phyloP scores from a whole-genome alignment of 352 stramenopile species.

The Lagenidium sp. region DNA sequence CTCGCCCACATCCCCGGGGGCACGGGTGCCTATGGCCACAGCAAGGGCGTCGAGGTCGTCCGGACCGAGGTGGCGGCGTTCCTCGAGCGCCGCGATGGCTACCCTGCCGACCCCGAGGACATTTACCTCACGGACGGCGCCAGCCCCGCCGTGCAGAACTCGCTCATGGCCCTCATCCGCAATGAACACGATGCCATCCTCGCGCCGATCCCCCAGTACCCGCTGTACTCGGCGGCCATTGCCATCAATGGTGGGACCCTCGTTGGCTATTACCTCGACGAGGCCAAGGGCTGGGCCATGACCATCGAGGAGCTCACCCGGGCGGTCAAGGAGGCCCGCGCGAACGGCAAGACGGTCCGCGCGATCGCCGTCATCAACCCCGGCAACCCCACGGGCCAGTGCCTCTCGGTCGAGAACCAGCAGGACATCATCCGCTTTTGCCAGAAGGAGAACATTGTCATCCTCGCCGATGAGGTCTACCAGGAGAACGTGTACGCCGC shows the following conservation, averaged over 20 bases:
- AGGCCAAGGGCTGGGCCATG: constrained; percentile 91
- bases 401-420: constrained; percentile 80
- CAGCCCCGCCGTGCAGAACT: constrained; percentile 90
- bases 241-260: constrained; percentile 92
- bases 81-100: constrained; percentile 81
- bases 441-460: constrained; percentile 89
- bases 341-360: constrained; percentile 88
- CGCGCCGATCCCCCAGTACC: constrained; percentile 99
- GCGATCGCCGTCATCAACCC: constrained; percentile 99
- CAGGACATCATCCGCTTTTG: constrained; percentile 95
- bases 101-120: constrained; percentile 87
- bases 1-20: constrained; percentile 80
- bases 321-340: constrained; percentile 82
- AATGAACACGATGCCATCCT: constrained; percentile 87
- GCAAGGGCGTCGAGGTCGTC: constrained; percentile 82
- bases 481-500: constrained; percentile 98
- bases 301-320: constrained; percentile 86
- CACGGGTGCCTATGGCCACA: constrained; percentile 91
- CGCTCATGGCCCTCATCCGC: constrained; percentile 89
- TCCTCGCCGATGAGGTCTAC: constrained; percentile 99
- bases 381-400: constrained; percentile 97
- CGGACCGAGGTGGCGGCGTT: constrained; percentile 89
- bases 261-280: constrained; percentile 97
- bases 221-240: constrained; percentile 97
- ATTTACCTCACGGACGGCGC: constrained; percentile 98